Percentiles rank a stretch among this genome's conserved stretches.
phyloP scores from a whole-genome alignment of 192 early-diverging fungal species.

The Powellomyces hirtus region DNA sequence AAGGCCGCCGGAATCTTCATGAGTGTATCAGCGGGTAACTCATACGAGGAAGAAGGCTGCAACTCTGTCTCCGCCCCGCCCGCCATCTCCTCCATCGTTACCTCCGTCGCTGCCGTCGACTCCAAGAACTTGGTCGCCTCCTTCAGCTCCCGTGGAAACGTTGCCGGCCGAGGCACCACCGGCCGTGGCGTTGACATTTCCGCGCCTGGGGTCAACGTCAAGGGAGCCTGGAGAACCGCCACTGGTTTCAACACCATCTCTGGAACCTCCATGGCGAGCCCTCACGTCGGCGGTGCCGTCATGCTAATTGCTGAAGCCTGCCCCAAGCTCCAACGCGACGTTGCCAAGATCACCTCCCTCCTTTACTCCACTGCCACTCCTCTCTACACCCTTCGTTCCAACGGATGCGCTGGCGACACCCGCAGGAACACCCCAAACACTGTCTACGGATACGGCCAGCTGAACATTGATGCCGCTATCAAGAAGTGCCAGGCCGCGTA shows the following conservation, averaged over 20 bases:
- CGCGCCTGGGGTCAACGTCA: slow-evolving; percentile 57
- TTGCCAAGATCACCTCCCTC: neutral
- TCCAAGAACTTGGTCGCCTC: slow-evolving; percentile 32
- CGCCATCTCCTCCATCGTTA: neutral
- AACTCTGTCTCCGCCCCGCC: slow-evolving; percentile 8
- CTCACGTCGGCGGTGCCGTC: slow-evolving; percentile 54
- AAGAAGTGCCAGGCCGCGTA: neutral
- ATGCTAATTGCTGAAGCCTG: slow-evolving; percentile 7
- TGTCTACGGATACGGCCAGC: slow-evolving; percentile 10
- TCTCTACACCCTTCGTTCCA: neutral
- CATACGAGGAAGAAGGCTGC: slow-evolving; percentile 47
- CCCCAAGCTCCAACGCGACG: slow-evolving; percentile 1
- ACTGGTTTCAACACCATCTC: slow-evolving; percentile 51
- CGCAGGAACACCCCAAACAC: neutral
- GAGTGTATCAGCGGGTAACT: slow-evolving; percentile 28
- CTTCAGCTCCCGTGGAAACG: slow-evolving; percentile 30
- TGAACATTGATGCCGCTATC: slow-evolving; percentile 1
- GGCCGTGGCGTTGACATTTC: slow-evolving; percentile 62
- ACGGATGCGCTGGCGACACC: slow-evolving; percentile 7
- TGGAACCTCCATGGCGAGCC: slow-evolving; percentile 62
- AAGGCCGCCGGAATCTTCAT: slow-evolving; percentile 12
- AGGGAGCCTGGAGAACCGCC: slow-evolving; percentile 30
- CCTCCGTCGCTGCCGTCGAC: slow-evolving; percentile 34
- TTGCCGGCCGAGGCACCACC: slow-evolving; percentile 31
- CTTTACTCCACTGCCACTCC: slow-evolving; percentile 7